Evolutionary conservation across 2,329 filamentous ascomycete species (phyloP), one percentile per base, ranked within the genome.

Genomic region (Chalara sp.): DNA sequence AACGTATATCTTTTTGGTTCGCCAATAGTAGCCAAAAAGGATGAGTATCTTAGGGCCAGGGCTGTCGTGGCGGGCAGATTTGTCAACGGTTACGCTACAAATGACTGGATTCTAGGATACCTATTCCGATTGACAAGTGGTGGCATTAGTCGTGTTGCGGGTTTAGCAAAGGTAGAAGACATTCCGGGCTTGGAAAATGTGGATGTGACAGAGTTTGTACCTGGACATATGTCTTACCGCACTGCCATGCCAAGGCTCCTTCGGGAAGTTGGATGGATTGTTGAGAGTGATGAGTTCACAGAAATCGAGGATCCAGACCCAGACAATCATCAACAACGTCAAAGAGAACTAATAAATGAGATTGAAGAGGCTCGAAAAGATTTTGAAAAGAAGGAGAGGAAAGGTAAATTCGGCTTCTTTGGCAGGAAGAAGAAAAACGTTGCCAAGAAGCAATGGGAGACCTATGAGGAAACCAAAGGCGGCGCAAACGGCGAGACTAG

Each of bases 291-390:
- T 60, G 92, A 97, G 65, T 99, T 97, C 64, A 84, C 81, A 1
- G 93, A 99, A 69, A 97, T 99, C 53, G 93, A 97, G 66, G 93
- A 99, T 59, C 90, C 93, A 0, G 93, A 99, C 63, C 93, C 93
- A 0, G 93, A 97, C 0, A 92, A 95, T 59, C 92, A 97, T 69
- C 78, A 81, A 47, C 79, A 89, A 65, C 79, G 91, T 45, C 93
- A 99, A 68, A 80, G 90, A 50, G 92, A 97, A 68, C 79, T 99
- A 41, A 96, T 99, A 65, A 90, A 87, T 61, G 93, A 99, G 69
- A 96, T 99, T 48, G 92, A 97, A 66, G 91, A 95, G 68, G 93
- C 93, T 6, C 81, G 93, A 37, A 90, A 86, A 64, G 83, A 93
- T 62, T 77, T 95, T 4, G 90, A 96, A 62, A 84, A 81, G 64